Evolutionary conservation across 2,329 filamentous ascomycete genomes (phyloP).

Genomic region (Xylaria arbuscula): DNA sequence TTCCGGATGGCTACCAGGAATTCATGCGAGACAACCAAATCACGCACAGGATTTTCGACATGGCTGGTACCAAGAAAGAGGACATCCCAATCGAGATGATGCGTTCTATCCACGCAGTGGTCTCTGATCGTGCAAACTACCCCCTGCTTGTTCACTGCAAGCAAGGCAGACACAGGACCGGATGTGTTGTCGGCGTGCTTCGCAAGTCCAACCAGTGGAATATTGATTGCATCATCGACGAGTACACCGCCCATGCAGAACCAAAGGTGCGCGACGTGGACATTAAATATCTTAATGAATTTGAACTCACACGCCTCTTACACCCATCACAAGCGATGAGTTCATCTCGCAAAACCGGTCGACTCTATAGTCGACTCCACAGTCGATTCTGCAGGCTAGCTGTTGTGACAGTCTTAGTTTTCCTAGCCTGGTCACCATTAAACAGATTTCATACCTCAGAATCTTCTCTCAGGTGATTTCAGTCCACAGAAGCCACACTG

Average conservation of each 20-base stretch:
- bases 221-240: conserved; percentile 69
- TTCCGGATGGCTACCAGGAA: conserved; percentile 61
- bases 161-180: conserved; percentile 91
- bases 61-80: conserved; percentile 89
- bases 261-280: conserved; percentile 71
- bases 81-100: conserved; percentile 75
- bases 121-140: conserved; percentile 78
- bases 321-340: conserved; percentile 12
- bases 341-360: conserved; percentile 12
- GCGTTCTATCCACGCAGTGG: conserved; percentile 74
- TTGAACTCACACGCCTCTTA: conserved; percentile 55
- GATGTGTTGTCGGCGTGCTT: conserved; percentile 85
- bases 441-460: conserved; percentile 25
- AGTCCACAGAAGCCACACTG: background rate
- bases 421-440: conserved; percentile 30
- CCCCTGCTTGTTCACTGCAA: conserved; percentile 93
- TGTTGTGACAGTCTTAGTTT: conserved; percentile 31
- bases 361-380: conserved; percentile 19
- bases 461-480: background rate
- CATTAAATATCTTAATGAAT: conserved; percentile 66
- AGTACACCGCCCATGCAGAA: conserved; percentile 76
- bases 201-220: conserved; percentile 79
- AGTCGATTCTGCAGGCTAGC: conserved; percentile 39
- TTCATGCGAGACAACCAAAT: conserved; percentile 78
- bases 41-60: conserved; percentile 77